Evolutionary conservation across 306 rosid species (phyloP), one percentile per base, ranked within the genome.

Genomic region (Arachis hypogaea): DNA sequence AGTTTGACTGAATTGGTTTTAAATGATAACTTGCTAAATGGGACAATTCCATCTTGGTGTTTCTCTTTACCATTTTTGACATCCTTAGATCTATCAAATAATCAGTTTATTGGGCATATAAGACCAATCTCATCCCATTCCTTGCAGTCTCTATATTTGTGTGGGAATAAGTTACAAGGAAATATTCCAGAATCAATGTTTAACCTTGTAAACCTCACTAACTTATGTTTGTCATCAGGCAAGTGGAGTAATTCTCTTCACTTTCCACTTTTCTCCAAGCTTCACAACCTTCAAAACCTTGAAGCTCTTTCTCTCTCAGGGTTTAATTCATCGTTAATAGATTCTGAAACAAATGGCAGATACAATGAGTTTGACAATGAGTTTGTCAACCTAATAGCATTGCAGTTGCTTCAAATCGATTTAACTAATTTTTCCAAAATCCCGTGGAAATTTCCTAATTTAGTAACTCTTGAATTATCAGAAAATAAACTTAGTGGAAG

Each of bases 11-110:
- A 0, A 1, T 6, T 54, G 7, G 0, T 2, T 54, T 16, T 54
- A 7, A 7, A 4, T 5, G 9, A 54, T 29, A 54, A 54, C 30
- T 7, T 2, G 0, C 10, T 68, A 2, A 52, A 68, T 38, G 73
- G 9, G 1, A 7, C 49, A 68, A 42, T 76, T 28, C 85, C 81
- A 1, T 7, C 57, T 30, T 71, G 73, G 84, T 9, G 51, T 30
- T 75, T 44, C 7, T 60, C 61, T 1, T 8, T 12, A 0, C 64
- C 73, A 1, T 12, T 5, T 33, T 65, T 84, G 33, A 11, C 5
- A 0, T 1, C 5, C 12, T 14, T 80, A 33, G 1, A 2, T 10
- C 80, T 84, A 9, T 1, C 4, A 4, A 0, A 2, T 0, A 84
- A 80, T 56, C 44, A 46, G 0, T 58, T 80, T 22, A 22, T 52